These are phyloP conservation scores for Hypoxylon sp. DNA, from an alignment of 2,329 filamentous ascomycete genomes.

Conservation along the genomic window DNA sequence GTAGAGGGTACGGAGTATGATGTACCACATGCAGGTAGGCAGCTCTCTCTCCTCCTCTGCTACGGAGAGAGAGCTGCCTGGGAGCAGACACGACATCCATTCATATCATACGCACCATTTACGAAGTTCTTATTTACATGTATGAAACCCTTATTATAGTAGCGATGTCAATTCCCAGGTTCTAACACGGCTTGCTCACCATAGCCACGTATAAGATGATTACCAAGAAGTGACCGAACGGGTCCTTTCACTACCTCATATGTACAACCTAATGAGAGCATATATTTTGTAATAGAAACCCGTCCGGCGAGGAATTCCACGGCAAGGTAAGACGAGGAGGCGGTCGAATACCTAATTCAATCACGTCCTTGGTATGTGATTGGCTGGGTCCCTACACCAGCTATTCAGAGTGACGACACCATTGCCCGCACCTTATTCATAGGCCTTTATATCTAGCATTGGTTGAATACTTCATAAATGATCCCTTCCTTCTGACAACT, in stretches of 20 bases:
- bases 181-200: background rate
- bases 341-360: constrained; percentile 36
- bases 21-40: background rate
- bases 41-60: too few relatives aligned
- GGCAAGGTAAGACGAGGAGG: constrained; percentile 17
- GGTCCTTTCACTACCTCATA: background rate
- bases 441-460: constrained; percentile 12
- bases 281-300: background rate
- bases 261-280: background rate
- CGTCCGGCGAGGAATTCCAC: constrained; percentile 18
- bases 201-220: background rate
- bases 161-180: too few relatives aligned
- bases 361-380: constrained; percentile 29
- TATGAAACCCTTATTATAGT: background rate
- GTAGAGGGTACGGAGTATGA: background rate
- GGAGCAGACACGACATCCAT: background rate
- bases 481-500: background rate
- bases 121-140: too few relatives aligned
- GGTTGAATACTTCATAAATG: background rate
- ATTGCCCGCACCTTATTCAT: constrained; percentile 37
- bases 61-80: background rate
- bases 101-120: too few relatives aligned
- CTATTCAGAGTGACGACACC: constrained; percentile 51
- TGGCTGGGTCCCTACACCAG: constrained; percentile 37
- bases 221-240: background rate